Base-by-base conservation (phyloP, 2,329 filamentous ascomycete species). In the Bipolaris gigantea region DNA sequence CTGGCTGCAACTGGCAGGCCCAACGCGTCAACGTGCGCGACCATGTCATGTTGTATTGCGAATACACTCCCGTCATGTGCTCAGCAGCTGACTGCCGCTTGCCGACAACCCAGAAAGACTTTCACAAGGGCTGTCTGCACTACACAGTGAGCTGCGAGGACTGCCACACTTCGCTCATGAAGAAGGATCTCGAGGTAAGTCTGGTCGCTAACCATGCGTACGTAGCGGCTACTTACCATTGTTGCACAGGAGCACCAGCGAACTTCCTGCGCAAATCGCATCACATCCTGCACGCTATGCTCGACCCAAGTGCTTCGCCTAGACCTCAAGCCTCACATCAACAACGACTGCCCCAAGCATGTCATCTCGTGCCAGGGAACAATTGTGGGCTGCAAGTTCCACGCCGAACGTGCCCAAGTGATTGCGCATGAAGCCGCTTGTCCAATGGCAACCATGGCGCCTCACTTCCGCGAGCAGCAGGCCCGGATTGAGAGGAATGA, bases 41-140 rank as follows among this genome's bases (percentile, higher is more conserved):
- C 54, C 85, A 87, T 65, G 79, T 85, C 46, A 79, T 83, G 65
- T 81, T 82, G 58, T 85, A 87, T 63, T 87, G 85, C 65, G 79
- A 78, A 10, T 82, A 82, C 62, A 77, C 79, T 46, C 70, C 78
- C 34, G 73, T 87, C 19, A 76, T 79, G 53, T 87, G 85, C 55
- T 76, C 80, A 1, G 74, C 74, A 18, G 61, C 72, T 30, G 71
- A 74, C 11, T 87, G 85, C 66, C 75, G 77, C 18, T 74, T 81
- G 56, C 75, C 76, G 44, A 79, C 82, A n/a, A 77, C 77, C 39
- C 79, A 82, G 63, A 86, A 82, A 67, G 79, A 86, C 65, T 70
- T 79, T 36, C 73, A 79, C 36, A 73, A 77, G 53, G 80, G 76
- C 21, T 86, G 84, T 65, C 73, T 84, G 60, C 84, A 86, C 67